Base-by-base conservation (phyloP, 805 yeast species). In the Candida montana region DNA sequence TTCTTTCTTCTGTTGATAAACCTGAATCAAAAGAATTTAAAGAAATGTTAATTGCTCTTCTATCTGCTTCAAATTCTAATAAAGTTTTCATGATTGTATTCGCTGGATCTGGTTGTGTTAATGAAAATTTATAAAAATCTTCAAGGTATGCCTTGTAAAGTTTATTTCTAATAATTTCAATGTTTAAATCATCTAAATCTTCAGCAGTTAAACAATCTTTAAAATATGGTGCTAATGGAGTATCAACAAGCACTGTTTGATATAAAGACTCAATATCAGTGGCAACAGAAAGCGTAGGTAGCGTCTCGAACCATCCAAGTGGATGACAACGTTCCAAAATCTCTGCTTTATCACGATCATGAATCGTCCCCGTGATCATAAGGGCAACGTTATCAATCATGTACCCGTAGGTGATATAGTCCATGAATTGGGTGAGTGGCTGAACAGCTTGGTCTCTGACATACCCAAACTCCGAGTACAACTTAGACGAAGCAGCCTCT, bases 321-420 rank as follows among this genome's bases (percentile, higher is more conserved):
- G 99, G 99, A 61, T 93, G 95, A 62, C 96, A 89, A 60, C 96
- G 81, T 45, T 80, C 79, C 56, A 93, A 73, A 39, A 95, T 83
- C 58, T 93, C 99, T 32, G 79, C 66, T 57, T 86, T 80, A 64
- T 95, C 96, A 57, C 98, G 77, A 58, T 90, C 95, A 61, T 93
- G 99, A 47, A 93, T 77, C 0, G 99, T 89, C 18, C 99, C 99
- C 2, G 97, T 90, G 58, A 93, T 91, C 83, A 93, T 84, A 57
- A 93, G 72, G 19, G 93, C 86, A 31, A 93, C 96, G 63, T 93
- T 93, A 67, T 93, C 99, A 58, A 93, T 95, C 99, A 93, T 93
- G 67, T 95, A 93, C 10, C 97, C 95, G 60, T 90, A 93, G 35
- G 95, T 83, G 60, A 95, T 88, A 62, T 69, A 95, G 62, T 95